These are phyloP conservation scores for Solanum dulcamara DNA, from an alignment of 257 asterid species.

Conservation along the genomic window DNA sequence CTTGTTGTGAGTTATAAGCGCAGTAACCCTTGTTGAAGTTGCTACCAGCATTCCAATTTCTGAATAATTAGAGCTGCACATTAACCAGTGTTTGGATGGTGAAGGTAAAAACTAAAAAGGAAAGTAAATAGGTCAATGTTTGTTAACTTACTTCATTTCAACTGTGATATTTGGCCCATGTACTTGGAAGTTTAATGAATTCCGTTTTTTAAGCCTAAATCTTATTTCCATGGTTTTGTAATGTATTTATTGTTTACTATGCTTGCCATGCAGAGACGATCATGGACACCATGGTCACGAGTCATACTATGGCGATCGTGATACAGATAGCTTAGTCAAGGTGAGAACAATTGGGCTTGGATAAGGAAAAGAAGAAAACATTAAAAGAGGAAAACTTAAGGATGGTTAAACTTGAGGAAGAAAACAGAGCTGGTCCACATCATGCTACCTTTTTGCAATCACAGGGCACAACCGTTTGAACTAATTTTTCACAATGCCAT, in stretches of 20 bases:
- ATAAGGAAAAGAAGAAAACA: constrained; percentile 1
- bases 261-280: constrained; percentile 42
- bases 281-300: constrained; percentile 95
- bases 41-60: background rate
- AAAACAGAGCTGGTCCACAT: background rate
- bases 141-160: background rate
- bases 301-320: constrained; percentile 96
- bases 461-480: background rate
- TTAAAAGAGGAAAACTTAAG: background rate
- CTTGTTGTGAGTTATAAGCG: background rate
- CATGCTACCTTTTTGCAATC: background rate
- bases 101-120: background rate
- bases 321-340: constrained; percentile 74
- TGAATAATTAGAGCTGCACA: background rate
- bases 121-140: background rate
- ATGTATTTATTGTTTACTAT: background rate
- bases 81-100: background rate
- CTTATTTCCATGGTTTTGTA: background rate
- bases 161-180: background rate
- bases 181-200: background rate
- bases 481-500: background rate
- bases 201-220: background rate
- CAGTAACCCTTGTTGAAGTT: background rate
- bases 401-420: background rate
- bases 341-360: constrained; percentile 31